Evolutionary conservation across 306 rosid genomes (phyloP).

Genomic region (Arachis stenosperma): DNA sequence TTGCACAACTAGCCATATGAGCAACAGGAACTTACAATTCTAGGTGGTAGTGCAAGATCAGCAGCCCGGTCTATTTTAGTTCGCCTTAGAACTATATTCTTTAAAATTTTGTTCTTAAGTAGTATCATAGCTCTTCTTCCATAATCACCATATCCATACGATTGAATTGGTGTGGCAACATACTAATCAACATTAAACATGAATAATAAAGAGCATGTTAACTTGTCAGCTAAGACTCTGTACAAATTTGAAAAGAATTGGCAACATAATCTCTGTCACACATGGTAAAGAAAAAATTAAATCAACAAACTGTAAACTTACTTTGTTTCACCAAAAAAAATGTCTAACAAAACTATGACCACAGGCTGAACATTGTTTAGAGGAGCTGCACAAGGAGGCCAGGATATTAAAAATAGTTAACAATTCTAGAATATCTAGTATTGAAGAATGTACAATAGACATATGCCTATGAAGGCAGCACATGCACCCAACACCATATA

Average conservation of each 20-base stretch:
- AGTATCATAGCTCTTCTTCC: constrained; percentile 79
- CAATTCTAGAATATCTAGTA: not conserved
- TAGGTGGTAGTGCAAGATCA: constrained; percentile 93
- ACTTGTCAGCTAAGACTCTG: constrained; percentile 7
- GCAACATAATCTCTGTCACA: constrained; percentile 7
- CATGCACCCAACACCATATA: not conserved
- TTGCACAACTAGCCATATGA: constrained; percentile 15
- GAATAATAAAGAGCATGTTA: constrained; percentile 32
- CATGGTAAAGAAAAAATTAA: constrained; percentile 18
- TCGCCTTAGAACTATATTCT: constrained; percentile 74
- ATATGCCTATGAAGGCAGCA: not conserved
- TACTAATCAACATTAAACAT: constrained; percentile 53
- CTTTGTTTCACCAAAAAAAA: constrained; percentile 99
- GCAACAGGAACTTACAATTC: constrained; percentile 68
- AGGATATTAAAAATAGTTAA: constrained; percentile 20
- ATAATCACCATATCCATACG: constrained; percentile 28
- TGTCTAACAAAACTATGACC: constrained; percentile 79
- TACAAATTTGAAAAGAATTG: not conserved
- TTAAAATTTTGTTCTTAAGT: constrained; percentile 74
- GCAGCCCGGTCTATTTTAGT: constrained; percentile 89
- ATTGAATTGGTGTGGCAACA: constrained; percentile 71
- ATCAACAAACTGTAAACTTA: constrained; percentile 47
- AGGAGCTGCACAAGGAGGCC: constrained; percentile 54
- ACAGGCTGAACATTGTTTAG: constrained; percentile 62
- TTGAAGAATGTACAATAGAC: not conserved